Base-by-base conservation (phyloP, 805 yeast species). In the Wickerhamomyces xylosicus region DNA sequence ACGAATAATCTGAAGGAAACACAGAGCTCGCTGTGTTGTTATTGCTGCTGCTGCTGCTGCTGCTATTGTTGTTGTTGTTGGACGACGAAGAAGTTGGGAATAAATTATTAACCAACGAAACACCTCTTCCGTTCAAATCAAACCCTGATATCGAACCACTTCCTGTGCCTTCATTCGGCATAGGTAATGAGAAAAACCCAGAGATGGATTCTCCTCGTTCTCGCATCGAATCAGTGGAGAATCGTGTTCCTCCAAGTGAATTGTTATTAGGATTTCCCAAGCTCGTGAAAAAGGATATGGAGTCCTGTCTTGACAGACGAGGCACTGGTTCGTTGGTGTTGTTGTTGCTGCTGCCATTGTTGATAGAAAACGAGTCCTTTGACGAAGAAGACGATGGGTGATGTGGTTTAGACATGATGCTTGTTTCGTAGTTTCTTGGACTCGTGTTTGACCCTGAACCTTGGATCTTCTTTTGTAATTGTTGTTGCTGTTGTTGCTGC, bases 231-330 rank as follows among this genome's bases (percentile, higher is more conserved):
- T 53, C 56, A 6, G 58, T 53, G 11, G 58, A 53, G 34, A 52
- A 53, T 17, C 58, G 43, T 5, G 49, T 46, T n/a, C n/a, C n/a
- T n/a, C n/a, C n/a, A n/a, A n/a, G n/a, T 1, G 52, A 53, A 27
- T 37, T 45, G 13, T 22, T 22, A 22, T 22, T 22, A 9, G 28
- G 28, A 20, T 40, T 39, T 11, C 44, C 43, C 25, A 52, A 43
- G 34, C 49, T 53, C 3, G 56, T 49, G 32, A 47, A 53, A 35
- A 47, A 47, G 3, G 58, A 50, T n/a, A 53, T 36, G 0, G 58
- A 53, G 25, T 53, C 58, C 40, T 53, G 54, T 44, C 58, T 48
- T n/a, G n/a, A n/a, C n/a, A n/a, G n/a, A n/a, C n/a, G n/a, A n/a
- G n/a, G n/a, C n/a, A n/a, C n/a, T n/a, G n/a, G n/a, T 22, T 40